These are phyloP conservation scores for Hypoxylon rickii DNA, from an alignment of 495 filamentous ascomycete genomes.

Conservation along the genomic window DNA sequence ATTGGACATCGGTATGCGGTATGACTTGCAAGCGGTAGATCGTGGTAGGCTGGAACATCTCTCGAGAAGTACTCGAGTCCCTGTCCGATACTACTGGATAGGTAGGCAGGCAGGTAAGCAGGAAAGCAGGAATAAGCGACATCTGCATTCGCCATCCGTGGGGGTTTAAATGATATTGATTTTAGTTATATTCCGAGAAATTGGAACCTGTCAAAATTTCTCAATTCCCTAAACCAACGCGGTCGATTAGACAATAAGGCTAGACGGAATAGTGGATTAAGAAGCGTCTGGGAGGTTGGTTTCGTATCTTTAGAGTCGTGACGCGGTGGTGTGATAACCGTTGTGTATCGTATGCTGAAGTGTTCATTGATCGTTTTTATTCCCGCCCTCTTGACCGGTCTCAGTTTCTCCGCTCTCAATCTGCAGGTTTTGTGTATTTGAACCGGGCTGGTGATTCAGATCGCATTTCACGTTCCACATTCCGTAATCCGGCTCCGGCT, in stretches of 20 bases:
- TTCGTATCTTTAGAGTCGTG: too few relatives aligned
- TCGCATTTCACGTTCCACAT: slow-evolving; percentile 2
- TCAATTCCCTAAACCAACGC: too few relatives aligned
- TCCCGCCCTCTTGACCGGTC: slow-evolving; percentile 21
- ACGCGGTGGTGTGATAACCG: slow-evolving; percentile 1
- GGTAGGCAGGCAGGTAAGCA: too few relatives aligned
- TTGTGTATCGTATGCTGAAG: background rate
- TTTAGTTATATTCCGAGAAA: too few relatives aligned
- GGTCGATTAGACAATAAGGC: too few relatives aligned
- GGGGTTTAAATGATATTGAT: slow-evolving; percentile 10
- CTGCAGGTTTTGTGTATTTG: slow-evolving; percentile 14
- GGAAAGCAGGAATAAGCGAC: too few relatives aligned
- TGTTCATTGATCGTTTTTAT: too few relatives aligned
- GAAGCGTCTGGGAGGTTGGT: too few relatives aligned
- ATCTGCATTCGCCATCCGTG: slow-evolving; percentile 22
- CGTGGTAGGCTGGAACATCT: slow-evolving; percentile 25
- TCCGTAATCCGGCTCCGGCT: too few relatives aligned
- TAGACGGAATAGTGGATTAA: too few relatives aligned
- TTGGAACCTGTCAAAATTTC: too few relatives aligned
- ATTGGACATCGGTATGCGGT: slow-evolving; percentile 5
- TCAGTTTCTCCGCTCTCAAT: slow-evolving; percentile 14
- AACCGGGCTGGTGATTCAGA: slow-evolving; percentile 4
- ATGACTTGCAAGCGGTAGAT: slow-evolving; percentile 8
- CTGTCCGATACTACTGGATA: too few relatives aligned
- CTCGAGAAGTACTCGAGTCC: slow-evolving; percentile 26